A percentile compares a stretch with the other conserved stretches of the same genome.
phyloP scores from a whole-genome alignment of 495 filamentous ascomycete genomes.

The Aspergillus funiculosus region DNA sequence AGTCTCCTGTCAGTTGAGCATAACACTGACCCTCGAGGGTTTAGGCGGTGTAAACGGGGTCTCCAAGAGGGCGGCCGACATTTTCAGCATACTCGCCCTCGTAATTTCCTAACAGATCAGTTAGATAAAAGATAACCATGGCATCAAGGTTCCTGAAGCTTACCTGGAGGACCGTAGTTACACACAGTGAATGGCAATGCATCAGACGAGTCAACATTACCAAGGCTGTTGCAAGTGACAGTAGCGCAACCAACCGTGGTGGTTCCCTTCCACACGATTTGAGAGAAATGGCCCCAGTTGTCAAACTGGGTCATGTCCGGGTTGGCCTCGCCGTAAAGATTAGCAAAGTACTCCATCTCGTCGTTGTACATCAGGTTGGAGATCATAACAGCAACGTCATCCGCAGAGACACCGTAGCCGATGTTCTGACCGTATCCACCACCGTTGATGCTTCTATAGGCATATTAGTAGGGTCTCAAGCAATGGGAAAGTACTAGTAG shows the following conservation, averaged over 20 bases:
- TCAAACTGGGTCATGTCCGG: slow-evolving; percentile 59
- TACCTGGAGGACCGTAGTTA: slow-evolving; percentile 76
- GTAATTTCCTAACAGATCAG: slow-evolving; percentile 54
- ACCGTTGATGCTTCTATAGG: slow-evolving; percentile 42
- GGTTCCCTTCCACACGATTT: slow-evolving; percentile 78
- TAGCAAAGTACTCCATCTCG: slow-evolving; percentile 52
- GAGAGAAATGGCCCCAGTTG: slow-evolving; percentile 80
- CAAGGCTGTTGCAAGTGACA: slow-evolving; percentile 46
- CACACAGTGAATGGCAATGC: slow-evolving; percentile 67
- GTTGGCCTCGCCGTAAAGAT: slow-evolving; percentile 39
- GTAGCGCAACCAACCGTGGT: slow-evolving; percentile 69
- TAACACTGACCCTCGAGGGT: not conserved
- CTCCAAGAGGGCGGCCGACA: slow-evolving; percentile 48
- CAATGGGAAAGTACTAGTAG: not conserved
- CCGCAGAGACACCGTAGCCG: slow-evolving; percentile 41
- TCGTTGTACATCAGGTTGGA: slow-evolving; percentile 80
- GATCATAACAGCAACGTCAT: slow-evolving; percentile 57
- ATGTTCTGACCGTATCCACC: slow-evolving; percentile 85
- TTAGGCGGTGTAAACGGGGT: slow-evolving; percentile 26
- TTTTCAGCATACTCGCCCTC: slow-evolving; percentile 59
- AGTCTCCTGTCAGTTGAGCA: not conserved
- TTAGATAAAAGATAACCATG: slow-evolving; percentile 10
- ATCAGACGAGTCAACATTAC: slow-evolving; percentile 42
- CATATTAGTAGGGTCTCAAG: slow-evolving; percentile 4
- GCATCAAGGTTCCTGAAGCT: not conserved